Percentiles rank a stretch among this genome's conserved stretches.
These are phyloP conservation scores for Exserohilum rostratum DNA, from an alignment of 2,329 filamentous ascomycete genomes.

Conservation along the genomic window DNA sequence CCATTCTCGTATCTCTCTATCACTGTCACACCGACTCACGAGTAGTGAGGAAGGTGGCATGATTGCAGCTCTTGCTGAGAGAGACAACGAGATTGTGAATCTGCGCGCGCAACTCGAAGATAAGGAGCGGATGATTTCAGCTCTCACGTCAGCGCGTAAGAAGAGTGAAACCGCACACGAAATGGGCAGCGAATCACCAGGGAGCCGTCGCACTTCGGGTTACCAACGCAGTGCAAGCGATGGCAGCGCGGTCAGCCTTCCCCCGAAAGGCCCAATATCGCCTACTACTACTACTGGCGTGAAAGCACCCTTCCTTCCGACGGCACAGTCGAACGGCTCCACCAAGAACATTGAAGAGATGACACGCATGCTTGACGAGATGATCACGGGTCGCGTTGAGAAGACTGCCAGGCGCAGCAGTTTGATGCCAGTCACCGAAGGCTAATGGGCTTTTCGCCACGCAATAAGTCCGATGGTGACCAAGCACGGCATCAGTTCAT, in stretches of 20 bases:
- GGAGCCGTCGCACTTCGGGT: slow-evolving; percentile 44
- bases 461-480: slow-evolving; percentile 6
- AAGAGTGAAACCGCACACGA: slow-evolving; percentile 82
- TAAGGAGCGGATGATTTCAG: slow-evolving; percentile 91
- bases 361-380: slow-evolving; percentile 91
- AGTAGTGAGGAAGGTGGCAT: slow-evolving; percentile 80
- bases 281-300: slow-evolving; percentile 24
- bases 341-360: slow-evolving; percentile 84
- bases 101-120: slow-evolving; percentile 89
- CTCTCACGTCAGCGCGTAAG: slow-evolving; percentile 81
- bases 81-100: slow-evolving; percentile 90
- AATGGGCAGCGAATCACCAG: slow-evolving; percentile 44
- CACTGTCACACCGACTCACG: slow-evolving; percentile 68
- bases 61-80: slow-evolving; percentile 76
- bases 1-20: slow-evolving; percentile 82
- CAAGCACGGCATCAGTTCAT: slow-evolving; percentile 8
- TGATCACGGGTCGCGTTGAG: slow-evolving; percentile 85
- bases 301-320: slow-evolving; percentile 18
- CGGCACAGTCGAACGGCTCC: slow-evolving; percentile 32
- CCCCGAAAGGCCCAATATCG: slow-evolving; percentile 33
- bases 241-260: slow-evolving; percentile 38
- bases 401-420: slow-evolving; percentile 57
- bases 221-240: slow-evolving; percentile 39
- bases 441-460: slow-evolving; percentile 16
- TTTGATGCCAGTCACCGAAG: slow-evolving; percentile 30